phyloP scores from a whole-genome alignment of 2,329 filamentous ascomycete species.

The Claviceps fusiformis region DNA sequence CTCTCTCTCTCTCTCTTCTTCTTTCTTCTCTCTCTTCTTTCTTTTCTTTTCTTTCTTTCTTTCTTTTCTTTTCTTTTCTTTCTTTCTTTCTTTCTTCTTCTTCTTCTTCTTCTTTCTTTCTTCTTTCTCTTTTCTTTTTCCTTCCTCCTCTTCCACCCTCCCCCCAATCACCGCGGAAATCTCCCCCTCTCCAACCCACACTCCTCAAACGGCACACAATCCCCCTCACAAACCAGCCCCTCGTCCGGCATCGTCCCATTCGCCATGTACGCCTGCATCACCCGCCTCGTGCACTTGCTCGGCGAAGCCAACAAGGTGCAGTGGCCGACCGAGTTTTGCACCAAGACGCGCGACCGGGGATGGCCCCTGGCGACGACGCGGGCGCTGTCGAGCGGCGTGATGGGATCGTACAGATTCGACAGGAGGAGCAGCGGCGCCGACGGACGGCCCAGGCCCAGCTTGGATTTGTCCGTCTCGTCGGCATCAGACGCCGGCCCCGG shows the following conservation, averaged over 20 bases:
- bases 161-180: background rate
- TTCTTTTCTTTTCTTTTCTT: too few relatives aligned
- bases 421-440: conserved; percentile 25
- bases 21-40: too few relatives aligned
- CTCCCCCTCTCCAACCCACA: background rate
- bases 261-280: conserved; percentile 10
- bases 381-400: conserved; percentile 27
- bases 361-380: conserved; percentile 6
- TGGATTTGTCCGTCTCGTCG: conserved; percentile 5
- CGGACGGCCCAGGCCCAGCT: conserved; percentile 14
- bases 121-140: too few relatives aligned
- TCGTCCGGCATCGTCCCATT: conserved; percentile 9
- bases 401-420: conserved; percentile 24
- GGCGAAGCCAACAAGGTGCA: conserved; percentile 6
- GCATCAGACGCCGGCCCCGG: conserved; percentile 3
- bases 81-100: too few relatives aligned
- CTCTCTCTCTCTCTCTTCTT: too few relatives aligned
- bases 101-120: too few relatives aligned
- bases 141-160: too few relatives aligned
- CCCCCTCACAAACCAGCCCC: conserved; percentile 9
- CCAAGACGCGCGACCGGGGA: conserved; percentile 9
- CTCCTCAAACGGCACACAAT: conserved; percentile 6
- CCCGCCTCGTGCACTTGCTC: conserved; percentile 7
- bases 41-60: too few relatives aligned
- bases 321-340: conserved; percentile 11